Evolutionary conservation across 2,329 filamentous ascomycete genomes (phyloP).

Genomic region (Colletotrichum caudatum): DNA sequence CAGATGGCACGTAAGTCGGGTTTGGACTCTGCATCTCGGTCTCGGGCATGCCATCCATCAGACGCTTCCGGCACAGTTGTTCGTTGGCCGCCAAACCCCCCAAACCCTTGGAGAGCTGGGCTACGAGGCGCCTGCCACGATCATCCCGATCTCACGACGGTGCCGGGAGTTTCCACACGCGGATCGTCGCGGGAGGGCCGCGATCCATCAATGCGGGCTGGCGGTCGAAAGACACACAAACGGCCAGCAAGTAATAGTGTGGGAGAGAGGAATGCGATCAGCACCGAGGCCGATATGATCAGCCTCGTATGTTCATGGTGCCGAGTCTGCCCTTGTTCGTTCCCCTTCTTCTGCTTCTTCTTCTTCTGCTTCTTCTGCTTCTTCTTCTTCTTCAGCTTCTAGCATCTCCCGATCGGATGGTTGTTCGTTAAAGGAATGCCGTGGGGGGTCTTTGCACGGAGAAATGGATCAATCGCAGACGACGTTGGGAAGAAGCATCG

Average conservation of each 20-base stretch:
- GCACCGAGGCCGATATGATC: not conserved
- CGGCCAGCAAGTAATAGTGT: too few species aligned
- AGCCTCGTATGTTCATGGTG: not conserved
- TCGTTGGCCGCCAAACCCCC: too few species aligned
- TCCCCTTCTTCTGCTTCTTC: not conserved
- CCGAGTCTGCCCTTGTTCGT: not conserved
- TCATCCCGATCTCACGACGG: not conserved
- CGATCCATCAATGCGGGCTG: conserved; percentile 22
- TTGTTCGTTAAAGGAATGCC: not conserved
- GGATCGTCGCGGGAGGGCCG: conserved; percentile 23
- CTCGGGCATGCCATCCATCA: conserved; percentile 1
- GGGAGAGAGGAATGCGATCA: not conserved
- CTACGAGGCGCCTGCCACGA: not conserved
- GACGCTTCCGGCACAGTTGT: not conserved
- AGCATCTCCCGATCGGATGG: not conserved
- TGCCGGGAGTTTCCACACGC: conserved; percentile 14
- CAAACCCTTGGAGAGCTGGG: not conserved
- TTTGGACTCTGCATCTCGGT: not conserved
- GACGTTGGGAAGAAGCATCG: not conserved
- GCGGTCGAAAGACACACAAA: not conserved
- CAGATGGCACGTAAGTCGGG: not conserved
- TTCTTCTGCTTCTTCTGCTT: not conserved
- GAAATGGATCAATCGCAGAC: not conserved
- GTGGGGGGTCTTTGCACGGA: not conserved
- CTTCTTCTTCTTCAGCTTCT: not conserved